Percentiles rank a stretch among this genome's conserved stretches.
Conservation (phyloP, 805 yeast species). For the Candida ficus region DNA sequence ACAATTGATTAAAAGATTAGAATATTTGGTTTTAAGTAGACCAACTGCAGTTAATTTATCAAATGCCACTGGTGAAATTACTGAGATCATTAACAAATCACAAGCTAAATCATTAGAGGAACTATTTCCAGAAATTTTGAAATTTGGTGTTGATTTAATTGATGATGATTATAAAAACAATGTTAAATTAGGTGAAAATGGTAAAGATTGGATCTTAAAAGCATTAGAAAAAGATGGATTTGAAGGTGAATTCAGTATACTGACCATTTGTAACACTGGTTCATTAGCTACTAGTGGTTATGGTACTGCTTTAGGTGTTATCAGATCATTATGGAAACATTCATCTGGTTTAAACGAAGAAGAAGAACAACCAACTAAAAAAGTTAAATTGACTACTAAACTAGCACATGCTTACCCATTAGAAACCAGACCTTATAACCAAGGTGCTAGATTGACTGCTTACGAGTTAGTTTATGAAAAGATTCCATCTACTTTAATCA, state of each 20-base stretch:
- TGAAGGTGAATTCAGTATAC: slow-evolving; percentile 65
- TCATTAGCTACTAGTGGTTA: slow-evolving; percentile 96
- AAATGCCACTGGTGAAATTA: slow-evolving; percentile 50
- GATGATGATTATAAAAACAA: slow-evolving; percentile 79
- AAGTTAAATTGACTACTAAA: slow-evolving; percentile 28
- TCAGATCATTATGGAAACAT: slow-evolving; percentile 61
- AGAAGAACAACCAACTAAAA: slow-evolving; percentile 17
- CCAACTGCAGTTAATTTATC: slow-evolving; percentile 95
- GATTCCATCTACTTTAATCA: slow-evolving; percentile 82
- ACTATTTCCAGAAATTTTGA: slow-evolving; percentile 30
- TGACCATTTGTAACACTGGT: slow-evolving; percentile 96
- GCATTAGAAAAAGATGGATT: slow-evolving; percentile 42
- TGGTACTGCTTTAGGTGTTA: slow-evolving; percentile 93
- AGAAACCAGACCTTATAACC: slow-evolving; percentile 96
- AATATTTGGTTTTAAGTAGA: slow-evolving; percentile 67
- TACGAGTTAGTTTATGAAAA: slow-evolving; percentile 81
- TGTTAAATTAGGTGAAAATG: slow-evolving; percentile 71
- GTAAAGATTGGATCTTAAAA: slow-evolving; percentile 59
- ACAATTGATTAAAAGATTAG: slow-evolving; percentile 44
- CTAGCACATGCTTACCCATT: slow-evolving; percentile 76
- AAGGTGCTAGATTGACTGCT: slow-evolving; percentile 91
- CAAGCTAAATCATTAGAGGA: slow-evolving; percentile 19
- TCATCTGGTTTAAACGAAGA: slow-evolving; percentile 19
- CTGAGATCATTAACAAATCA: slow-evolving; percentile 28
- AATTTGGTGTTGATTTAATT: slow-evolving; percentile 51